A percentile compares a stretch with the other conserved stretches of the same genome.
Evolutionary conservation across 2,329 filamentous ascomycete species (phyloP).

Genomic region (Drechslerella stenobrocha): DNA sequence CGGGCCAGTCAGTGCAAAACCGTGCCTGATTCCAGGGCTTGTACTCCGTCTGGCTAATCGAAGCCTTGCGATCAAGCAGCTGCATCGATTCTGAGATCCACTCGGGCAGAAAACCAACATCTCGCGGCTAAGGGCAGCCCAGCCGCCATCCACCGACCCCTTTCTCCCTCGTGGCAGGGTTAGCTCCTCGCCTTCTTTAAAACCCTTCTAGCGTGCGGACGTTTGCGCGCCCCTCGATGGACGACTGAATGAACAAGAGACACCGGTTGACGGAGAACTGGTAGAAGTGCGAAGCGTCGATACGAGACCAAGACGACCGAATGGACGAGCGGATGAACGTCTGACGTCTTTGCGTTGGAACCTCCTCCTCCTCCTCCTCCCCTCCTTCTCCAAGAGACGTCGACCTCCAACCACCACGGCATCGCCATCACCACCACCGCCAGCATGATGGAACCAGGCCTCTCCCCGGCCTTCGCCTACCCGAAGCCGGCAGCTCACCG

Average conservation of each 20-base stretch:
- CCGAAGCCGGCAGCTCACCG: slow-evolving; percentile 35
- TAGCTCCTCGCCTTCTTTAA: not conserved
- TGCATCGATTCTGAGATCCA: not conserved
- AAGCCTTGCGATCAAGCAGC: not conserved
- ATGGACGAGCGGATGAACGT: not conserved
- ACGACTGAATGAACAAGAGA: too few relatives aligned
- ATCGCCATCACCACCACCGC: slow-evolving; percentile 9
- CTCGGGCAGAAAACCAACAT: not conserved
- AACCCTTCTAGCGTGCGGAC: not conserved
- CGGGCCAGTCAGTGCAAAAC: slow-evolving; percentile 3
- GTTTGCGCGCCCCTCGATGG: too few relatives aligned
- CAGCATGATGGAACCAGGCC: slow-evolving; percentile 47
- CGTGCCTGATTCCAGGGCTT: slow-evolving; percentile 1
- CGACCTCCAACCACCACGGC: not conserved
- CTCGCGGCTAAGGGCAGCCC: slow-evolving; percentile 1
- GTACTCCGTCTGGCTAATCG: not conserved
- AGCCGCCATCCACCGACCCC: slow-evolving; percentile 1
- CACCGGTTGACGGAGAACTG: too few relatives aligned
- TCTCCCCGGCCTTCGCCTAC: slow-evolving; percentile 46
- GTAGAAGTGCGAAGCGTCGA: too few relatives aligned
- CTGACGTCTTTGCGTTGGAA: slow-evolving; percentile 6
- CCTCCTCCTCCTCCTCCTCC: not conserved
- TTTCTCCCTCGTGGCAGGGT: not conserved
- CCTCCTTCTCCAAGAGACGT: not conserved
- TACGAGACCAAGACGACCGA: too few relatives aligned